Percentiles rank a stretch among this genome's conserved stretches.
Conservation (phyloP, 192 early-diverging fungal genomes). For the Backusella liffmaniae region DNA sequence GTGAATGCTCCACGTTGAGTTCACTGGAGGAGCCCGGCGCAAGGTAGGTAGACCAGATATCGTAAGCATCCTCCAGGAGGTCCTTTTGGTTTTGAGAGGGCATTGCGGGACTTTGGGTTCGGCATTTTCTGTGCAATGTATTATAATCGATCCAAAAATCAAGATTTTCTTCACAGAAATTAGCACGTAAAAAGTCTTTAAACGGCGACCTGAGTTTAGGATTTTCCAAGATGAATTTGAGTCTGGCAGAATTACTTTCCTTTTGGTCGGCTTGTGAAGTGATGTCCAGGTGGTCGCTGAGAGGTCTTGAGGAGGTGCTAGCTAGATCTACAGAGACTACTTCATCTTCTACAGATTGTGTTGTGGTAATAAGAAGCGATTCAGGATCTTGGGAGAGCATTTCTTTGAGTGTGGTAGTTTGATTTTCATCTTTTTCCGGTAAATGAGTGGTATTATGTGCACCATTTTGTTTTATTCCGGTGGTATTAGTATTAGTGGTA, state of each 20-base stretch:
- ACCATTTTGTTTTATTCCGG: background rate
- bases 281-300: background rate
- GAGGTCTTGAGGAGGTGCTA: background rate
- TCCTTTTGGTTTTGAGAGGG: conserved; percentile 41
- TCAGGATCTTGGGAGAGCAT: conserved; percentile 12
- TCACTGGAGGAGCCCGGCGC: conserved; percentile 43
- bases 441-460: background rate
- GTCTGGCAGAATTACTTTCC: conserved; percentile 53
- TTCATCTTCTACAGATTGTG: conserved; percentile 9
- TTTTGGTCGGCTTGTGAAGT: conserved; percentile 21
- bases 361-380: background rate
- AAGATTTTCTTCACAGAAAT: conserved; percentile 74
- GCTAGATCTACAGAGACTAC: background rate
- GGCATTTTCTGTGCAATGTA: conserved; percentile 45
- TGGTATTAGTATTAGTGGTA: background rate
- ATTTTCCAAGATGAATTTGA: conserved; percentile 62
- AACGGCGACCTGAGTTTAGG: conserved; percentile 52
- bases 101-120: conserved; percentile 35
- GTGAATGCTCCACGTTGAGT: conserved; percentile 50
- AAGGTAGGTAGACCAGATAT: conserved; percentile 51
- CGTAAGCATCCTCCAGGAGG: conserved; percentile 49
- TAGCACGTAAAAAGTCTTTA: conserved; percentile 61
- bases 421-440: background rate
- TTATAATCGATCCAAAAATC: conserved; percentile 63
- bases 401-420: conserved; percentile 7